These are phyloP conservation scores for Ailanthus altissimus DNA, from an alignment of 345 rosid species.

Conservation along the genomic window DNA sequence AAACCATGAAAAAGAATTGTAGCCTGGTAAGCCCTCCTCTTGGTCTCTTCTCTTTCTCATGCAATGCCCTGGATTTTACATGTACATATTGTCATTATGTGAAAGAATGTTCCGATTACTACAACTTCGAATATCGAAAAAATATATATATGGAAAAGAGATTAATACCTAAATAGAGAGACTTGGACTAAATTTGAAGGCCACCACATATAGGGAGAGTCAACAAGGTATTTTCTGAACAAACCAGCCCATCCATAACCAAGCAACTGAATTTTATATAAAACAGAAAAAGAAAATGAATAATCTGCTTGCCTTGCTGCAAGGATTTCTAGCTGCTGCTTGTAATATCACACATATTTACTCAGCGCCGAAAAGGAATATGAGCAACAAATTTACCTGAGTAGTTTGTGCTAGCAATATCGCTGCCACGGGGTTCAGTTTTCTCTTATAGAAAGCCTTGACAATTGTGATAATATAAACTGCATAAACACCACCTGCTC, in stretches of 20 bases:
- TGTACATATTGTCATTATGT: conserved; percentile 22
- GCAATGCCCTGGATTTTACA: conserved; percentile 51
- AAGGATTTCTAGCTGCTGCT: background rate
- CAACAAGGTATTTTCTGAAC: conserved; percentile 54
- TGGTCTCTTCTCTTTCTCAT: conserved; percentile 40
- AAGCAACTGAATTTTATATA: conserved; percentile 40
- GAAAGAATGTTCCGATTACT: background rate
- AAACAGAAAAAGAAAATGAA: background rate
- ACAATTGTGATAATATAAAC: conserved; percentile 45
- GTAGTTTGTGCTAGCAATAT: conserved; percentile 44
- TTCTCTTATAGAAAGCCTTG: conserved; percentile 50
- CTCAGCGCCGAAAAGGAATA: background rate
- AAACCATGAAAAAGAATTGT: conserved; percentile 40
- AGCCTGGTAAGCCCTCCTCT: conserved; percentile 42
- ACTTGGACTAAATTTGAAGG: conserved; percentile 56
- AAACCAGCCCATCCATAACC: conserved; percentile 72
- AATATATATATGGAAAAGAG: background rate
- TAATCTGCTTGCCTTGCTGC: no score
- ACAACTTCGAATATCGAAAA: background rate
- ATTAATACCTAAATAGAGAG: conserved; percentile 42
- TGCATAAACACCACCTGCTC: conserved; percentile 47
- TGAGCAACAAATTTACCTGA: conserved; percentile 29
- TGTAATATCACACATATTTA: background rate
- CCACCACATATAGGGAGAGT: conserved; percentile 71
- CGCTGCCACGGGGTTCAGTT: conserved; percentile 21